A percentile compares a stretch with the other conserved stretches of the same genome.
These are phyloP conservation scores for Beverwykella pulmonaria DNA, from an alignment of 495 filamentous ascomycete species.

Conservation along the genomic window DNA sequence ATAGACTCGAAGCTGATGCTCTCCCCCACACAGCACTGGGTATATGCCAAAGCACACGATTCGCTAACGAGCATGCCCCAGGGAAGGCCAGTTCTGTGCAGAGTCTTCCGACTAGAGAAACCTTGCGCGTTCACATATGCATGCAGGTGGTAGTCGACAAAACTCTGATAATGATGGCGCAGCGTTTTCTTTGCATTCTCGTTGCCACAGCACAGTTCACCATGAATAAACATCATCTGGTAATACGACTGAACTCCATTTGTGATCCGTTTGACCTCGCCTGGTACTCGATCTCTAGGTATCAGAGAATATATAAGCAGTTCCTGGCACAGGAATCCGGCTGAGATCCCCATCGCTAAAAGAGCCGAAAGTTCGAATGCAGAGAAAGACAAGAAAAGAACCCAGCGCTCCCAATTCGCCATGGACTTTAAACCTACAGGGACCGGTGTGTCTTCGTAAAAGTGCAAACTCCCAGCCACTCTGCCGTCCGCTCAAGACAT, in stretches of 20 bases:
- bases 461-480: slow-evolving; percentile 3
- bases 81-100: not conserved
- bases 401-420: slow-evolving; percentile 40
- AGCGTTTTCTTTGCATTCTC: not conserved
- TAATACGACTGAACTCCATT: slow-evolving; percentile 27
- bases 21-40: no score
- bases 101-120: not conserved
- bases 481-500: not conserved
- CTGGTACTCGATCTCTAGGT: slow-evolving; percentile 5
- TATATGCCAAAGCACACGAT: no score
- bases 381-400: slow-evolving; percentile 36
- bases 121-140: not conserved
- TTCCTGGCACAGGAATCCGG: slow-evolving; percentile 2
- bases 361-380: slow-evolving; percentile 27
- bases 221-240: not conserved
- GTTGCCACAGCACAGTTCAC: not conserved
- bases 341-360: slow-evolving; percentile 10
- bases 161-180: not conserved
- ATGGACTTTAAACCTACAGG: slow-evolving; percentile 37
- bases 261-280: slow-evolving; percentile 19
- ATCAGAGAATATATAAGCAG: slow-evolving; percentile 5
- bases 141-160: not conserved
- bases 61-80: no score
- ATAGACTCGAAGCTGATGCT: no score
- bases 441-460: slow-evolving; percentile 23